Base-by-base conservation (phyloP, 345 rosid species). In the Euclidium syriacum region DNA sequence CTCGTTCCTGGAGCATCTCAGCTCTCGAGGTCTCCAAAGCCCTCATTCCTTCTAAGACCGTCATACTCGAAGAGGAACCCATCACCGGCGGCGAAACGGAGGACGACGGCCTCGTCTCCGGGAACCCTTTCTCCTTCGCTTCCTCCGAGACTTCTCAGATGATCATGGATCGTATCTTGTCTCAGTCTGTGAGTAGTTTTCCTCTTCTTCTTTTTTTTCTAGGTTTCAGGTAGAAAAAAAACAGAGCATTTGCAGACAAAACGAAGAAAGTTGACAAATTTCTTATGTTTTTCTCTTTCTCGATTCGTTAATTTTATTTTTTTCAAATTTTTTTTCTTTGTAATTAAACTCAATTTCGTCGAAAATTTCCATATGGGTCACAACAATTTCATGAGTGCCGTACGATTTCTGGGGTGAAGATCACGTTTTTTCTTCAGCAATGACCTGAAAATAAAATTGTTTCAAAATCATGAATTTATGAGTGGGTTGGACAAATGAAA, bases 1-100 rank as follows among this genome's bases (percentile, higher is more conserved):
- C 98, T 16, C 96, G 97, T 5, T 87, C 98, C 0, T 92, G 98
- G 96, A 89, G 98, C 51, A 66, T 87, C n/a, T 92, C 98, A 7
- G 88, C 97, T 12, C 72, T 66, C 3, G 84, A 87, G 47, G 89
- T 90, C 42, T 86, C 96, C 1, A 85, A 82, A 64, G 91, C 86
- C 3, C 73, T 92, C 12, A 76, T 66, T 58, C 52, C 73, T 38
- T 19, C 78, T 0, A 79, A 79, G 17, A 58, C 40, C 14, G 77
- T 58, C 41, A 85, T 86, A 55, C 85, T 58, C 61, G 98, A 91
- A 70, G 74, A 46, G 5, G 42, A 62, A 14, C 40, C 54, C 17
- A 52, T 89, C 51, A 19, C 34, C 30, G 40, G 81, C 56, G 73
- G 77, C 3, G 77, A 76, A 30, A 36, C 80, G 5, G 95, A 82